Percentiles rank a stretch among this genome's conserved stretches.
Conservation (phyloP, 1,139 yeast genomes). For the Candida frijolesensis region DNA sequence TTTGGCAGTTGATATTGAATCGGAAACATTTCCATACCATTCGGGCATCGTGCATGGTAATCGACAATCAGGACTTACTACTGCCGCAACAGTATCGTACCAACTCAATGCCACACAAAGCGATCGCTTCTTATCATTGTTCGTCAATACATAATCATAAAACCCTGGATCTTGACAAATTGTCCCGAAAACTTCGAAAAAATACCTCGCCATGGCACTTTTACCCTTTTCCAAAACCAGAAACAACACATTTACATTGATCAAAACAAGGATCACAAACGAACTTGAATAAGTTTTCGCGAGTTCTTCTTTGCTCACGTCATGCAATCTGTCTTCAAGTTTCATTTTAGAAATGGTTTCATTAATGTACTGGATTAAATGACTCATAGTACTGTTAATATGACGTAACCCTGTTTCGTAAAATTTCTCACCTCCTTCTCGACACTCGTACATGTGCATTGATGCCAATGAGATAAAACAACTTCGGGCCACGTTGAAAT, state of each 20-base stretch:
- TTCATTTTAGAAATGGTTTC: conserved; percentile 9
- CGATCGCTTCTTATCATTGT: conserved; percentile 48
- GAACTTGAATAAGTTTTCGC: conserved; percentile 43
- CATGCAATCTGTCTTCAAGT: conserved; percentile 4
- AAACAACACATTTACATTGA: conserved; percentile 54
- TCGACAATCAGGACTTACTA: conserved; percentile 57
- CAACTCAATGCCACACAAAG: conserved; percentile 53
- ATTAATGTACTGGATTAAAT: conserved; percentile 40
- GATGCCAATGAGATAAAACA: conserved; percentile 56
- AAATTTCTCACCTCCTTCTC: conserved; percentile 49
- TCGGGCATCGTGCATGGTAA: conserved; percentile 50
- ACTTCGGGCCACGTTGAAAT: conserved; percentile 55
- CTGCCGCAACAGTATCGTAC: conserved; percentile 57
- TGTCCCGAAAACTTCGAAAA: conserved; percentile 50
- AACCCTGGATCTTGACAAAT: conserved; percentile 41
- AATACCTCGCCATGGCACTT: conserved; percentile 49
- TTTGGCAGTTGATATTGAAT: conserved; percentile 45
- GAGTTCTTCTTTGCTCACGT: conserved; percentile 24
- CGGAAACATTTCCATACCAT: conserved; percentile 50
- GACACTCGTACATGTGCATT: conserved; percentile 52
- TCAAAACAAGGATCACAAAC: conserved; percentile 50
- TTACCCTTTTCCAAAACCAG: conserved; percentile 55
- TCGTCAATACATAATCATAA: conserved; percentile 26
- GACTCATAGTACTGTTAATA: conserved; percentile 54
- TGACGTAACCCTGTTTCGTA: conserved; percentile 53